Percentiles rank a stretch among this genome's conserved stretches.
Evolutionary conservation across 2,329 filamentous ascomycete species (phyloP).

Genomic region (Tolypocladium tropicale): DNA sequence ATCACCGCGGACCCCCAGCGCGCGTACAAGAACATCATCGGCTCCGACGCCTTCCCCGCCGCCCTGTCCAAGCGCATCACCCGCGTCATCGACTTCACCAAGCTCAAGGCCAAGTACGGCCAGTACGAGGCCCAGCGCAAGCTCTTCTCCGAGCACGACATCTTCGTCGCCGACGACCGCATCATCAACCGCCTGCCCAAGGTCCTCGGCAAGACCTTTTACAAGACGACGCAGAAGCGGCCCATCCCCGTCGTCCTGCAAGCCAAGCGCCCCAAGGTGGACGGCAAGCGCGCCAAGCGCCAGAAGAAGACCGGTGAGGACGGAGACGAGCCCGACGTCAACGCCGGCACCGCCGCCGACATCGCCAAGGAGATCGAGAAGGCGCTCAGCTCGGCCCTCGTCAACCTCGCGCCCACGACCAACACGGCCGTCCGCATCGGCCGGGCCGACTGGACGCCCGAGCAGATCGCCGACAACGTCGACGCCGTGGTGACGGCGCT

Average conservation of each 20-base stretch:
- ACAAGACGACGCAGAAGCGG: slow-evolving; percentile 71
- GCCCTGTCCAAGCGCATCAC: slow-evolving; percentile 58
- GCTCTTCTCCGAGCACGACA: slow-evolving; percentile 74
- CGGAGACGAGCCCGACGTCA: slow-evolving; percentile 12
- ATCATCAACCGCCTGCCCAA: slow-evolving; percentile 66
- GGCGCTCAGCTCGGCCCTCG: slow-evolving; percentile 65
- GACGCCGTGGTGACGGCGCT: slow-evolving; percentile 58
- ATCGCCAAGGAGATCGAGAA: slow-evolving; percentile 75
- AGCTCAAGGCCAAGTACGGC: slow-evolving; percentile 75
- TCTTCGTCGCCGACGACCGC: slow-evolving; percentile 88
- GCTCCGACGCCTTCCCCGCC: slow-evolving; percentile 59
- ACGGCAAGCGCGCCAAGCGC: slow-evolving; percentile 47
- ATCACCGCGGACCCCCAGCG: slow-evolving; percentile 77
- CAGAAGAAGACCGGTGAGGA: slow-evolving; percentile 36
- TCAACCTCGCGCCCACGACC: slow-evolving; percentile 68
- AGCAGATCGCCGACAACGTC: slow-evolving; percentile 74
- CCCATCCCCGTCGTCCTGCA: slow-evolving; percentile 73
- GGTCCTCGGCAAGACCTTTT: slow-evolving; percentile 85
- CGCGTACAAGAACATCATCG: slow-evolving; percentile 81
- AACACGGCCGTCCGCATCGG: slow-evolving; percentile 77
- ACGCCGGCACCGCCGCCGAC: slow-evolving; percentile 47
- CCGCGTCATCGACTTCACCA: slow-evolving; percentile 69
- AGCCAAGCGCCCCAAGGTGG: slow-evolving; percentile 49
- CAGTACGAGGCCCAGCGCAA: slow-evolving; percentile 81
- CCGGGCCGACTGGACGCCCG: slow-evolving; percentile 59